phyloP scores from a whole-genome alignment of 768 basidiomycete species.

The Boletellus ananas region DNA sequence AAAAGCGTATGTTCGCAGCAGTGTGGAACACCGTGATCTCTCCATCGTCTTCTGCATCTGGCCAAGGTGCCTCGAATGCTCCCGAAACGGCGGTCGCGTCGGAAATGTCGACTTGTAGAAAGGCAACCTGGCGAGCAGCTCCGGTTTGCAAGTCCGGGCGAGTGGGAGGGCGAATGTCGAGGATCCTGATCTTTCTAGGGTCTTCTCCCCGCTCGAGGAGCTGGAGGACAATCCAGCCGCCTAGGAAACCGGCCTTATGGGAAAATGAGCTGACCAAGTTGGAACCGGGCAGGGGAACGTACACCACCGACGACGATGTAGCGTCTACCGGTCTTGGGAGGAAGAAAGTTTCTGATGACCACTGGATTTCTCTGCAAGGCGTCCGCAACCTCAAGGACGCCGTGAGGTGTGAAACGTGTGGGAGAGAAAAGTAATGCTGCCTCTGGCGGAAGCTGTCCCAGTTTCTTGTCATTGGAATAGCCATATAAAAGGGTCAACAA shows the following conservation, averaged over 20 bases:
- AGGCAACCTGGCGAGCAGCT: slow-evolving; percentile 48
- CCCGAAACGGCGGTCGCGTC: slow-evolving; percentile 49
- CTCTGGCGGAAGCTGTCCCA: slow-evolving; percentile 47
- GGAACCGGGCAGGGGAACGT: slow-evolving; percentile 22
- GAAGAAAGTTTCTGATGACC: slow-evolving; percentile 44
- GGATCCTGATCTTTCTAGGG: slow-evolving; percentile 55
- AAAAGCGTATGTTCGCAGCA: slow-evolving; percentile 76
- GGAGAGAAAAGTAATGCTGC: slow-evolving; percentile 47
- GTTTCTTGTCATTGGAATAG: slow-evolving; percentile 50
- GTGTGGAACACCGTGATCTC: slow-evolving; percentile 70
- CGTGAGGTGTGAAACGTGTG: slow-evolving; percentile 43
- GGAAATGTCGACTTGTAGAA: slow-evolving; percentile 56
- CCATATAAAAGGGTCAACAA: slow-evolving; percentile 35
- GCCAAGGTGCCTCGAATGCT: slow-evolving; percentile 68
- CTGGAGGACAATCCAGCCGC: slow-evolving; percentile 73
- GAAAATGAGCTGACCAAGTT: background rate
- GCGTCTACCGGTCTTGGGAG: slow-evolving; percentile 65
- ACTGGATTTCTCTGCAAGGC: slow-evolving; percentile 34
- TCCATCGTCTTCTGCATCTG: slow-evolving; percentile 26
- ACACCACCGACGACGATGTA: slow-evolving; percentile 80
- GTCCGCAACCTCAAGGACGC: slow-evolving; percentile 39
- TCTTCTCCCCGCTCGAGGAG: slow-evolving; percentile 70
- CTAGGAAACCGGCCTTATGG: slow-evolving; percentile 64
- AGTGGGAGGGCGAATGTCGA: slow-evolving; percentile 63
- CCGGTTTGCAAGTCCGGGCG: slow-evolving; percentile 56